Base-by-base conservation (phyloP, 2,329 filamentous ascomycete species). In the Beauveria caledonica region DNA sequence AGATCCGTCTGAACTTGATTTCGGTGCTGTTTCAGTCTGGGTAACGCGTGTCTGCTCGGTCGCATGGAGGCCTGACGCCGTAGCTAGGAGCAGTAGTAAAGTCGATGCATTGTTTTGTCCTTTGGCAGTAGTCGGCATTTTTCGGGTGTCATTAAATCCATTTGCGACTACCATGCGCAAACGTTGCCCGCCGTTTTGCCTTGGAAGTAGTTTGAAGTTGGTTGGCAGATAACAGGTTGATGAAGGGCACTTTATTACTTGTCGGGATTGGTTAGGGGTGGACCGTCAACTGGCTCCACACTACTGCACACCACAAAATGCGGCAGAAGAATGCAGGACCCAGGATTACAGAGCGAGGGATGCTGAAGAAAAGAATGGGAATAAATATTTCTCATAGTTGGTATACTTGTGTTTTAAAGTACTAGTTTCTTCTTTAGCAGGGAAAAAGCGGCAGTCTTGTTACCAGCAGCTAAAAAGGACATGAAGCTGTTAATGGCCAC, bases 401-500 rank as follows among this genome's bases (percentile, higher is more conserved):
- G 17, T 21, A 19, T 21, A 45, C 19, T 29, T 10, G 19, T 25
- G 21, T 9, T 54, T 39, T 40, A 65, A 3, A 65, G 56, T 39
- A 62, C 33, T 21, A 74, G 39, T 42, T 67, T 68, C 19, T 55
- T 59, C 40, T 68, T 73, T 5, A 73, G 27, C 27, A 73, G 45
- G 39, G 58, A 54, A 45, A 71, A 63, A 3, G 71, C 72, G 13
- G 65, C 63, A 3, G 33, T 49, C 8, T 66, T 66, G 52, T 73
- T 71, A 11, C 70, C 68, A 10, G 70, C 68, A 13, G 67, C 66
- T 23, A 74, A 56, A 11, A 72, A 61, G 3, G 68, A 68, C 36
- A 73, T 66, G 5, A 72, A 63, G 53, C 70, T 67, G 59, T 76
- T 76, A 2, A 69, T 68, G 3, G 70, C 53, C 19, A 71, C 67